Conservation (phyloP, 2,329 filamentous ascomycete species). For the Ophiostoma montium region DNA sequence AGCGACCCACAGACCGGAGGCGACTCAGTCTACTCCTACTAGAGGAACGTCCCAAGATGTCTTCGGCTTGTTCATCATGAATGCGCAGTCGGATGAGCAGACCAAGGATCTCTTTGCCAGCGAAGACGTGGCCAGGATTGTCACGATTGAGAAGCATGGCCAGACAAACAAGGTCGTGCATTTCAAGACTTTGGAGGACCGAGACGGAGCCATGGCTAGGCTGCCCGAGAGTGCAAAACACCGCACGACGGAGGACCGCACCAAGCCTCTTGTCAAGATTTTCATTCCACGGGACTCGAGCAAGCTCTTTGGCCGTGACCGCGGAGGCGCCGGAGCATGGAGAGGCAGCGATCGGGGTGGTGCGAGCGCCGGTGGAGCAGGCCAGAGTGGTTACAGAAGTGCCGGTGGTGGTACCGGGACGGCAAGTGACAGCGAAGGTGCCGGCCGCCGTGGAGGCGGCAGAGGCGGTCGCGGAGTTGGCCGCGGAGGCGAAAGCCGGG, state of each 20-base stretch:
- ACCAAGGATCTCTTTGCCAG: slow-evolving; percentile 69
- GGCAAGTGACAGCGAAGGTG: slow-evolving; percentile 51
- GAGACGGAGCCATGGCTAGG: slow-evolving; percentile 62
- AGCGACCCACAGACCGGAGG: slow-evolving; percentile 27
- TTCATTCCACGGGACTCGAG: slow-evolving; percentile 45
- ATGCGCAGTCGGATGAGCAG: slow-evolving; percentile 70
- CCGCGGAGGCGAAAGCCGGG: slow-evolving; percentile 43
- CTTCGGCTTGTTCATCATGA: slow-evolving; percentile 80
- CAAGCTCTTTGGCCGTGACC: slow-evolving; percentile 31
- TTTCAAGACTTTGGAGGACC: slow-evolving; percentile 67
- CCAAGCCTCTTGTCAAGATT: slow-evolving; percentile 68
- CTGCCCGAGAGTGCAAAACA: slow-evolving; percentile 67
- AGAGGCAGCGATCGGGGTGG: slow-evolving; percentile 52
- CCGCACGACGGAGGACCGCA: slow-evolving; percentile 54
- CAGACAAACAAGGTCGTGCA: slow-evolving; percentile 73
- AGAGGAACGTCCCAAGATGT: slow-evolving; percentile 51
- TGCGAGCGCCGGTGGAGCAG: slow-evolving; percentile 28
- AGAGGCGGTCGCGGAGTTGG: slow-evolving; percentile 34
- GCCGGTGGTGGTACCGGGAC: slow-evolving; percentile 69
- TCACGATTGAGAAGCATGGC: slow-evolving; percentile 64
- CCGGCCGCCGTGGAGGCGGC: slow-evolving; percentile 40
- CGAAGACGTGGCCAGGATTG: slow-evolving; percentile 70
- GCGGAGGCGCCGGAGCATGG: slow-evolving; percentile 53
- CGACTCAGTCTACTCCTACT: slow-evolving; percentile 41
- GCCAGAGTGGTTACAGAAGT: slow-evolving; percentile 68